Evolutionary conservation across 108 stramenopile species (phyloP).

Genomic region (Hondaea fermentalgiana): DNA sequence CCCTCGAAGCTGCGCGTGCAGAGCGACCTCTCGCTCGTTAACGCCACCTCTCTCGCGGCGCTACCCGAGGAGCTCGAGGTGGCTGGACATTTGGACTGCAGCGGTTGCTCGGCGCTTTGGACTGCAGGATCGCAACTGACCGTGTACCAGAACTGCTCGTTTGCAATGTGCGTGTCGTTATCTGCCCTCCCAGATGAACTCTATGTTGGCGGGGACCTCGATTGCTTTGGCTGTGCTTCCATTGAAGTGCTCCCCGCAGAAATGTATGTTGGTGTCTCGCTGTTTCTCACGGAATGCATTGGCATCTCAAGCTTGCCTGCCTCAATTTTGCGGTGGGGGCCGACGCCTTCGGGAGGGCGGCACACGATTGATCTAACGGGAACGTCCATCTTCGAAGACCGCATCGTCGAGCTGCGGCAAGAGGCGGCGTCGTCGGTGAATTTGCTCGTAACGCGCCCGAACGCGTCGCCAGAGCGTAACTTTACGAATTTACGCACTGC

Average conservation of each 20-base stretch:
- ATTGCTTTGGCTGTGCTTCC: not conserved
- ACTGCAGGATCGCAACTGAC: not conserved
- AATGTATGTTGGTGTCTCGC: not conserved
- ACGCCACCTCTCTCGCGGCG: not conserved
- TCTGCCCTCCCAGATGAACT: not conserved
- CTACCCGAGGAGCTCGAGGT: not conserved
- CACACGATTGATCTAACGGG: slow-evolving; percentile 1
- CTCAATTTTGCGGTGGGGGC: not conserved
- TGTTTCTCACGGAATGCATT: not conserved
- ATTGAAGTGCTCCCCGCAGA: not conserved
- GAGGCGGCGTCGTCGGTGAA: not conserved
- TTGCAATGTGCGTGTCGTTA: not conserved
- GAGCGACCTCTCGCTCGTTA: not conserved
- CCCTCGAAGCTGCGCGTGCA: not conserved
- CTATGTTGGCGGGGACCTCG: not conserved
- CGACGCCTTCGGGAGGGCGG: not conserved
- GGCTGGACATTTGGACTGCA: not conserved
- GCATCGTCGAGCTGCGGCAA: not conserved
- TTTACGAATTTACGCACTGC: not conserved
- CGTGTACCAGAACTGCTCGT: not conserved
- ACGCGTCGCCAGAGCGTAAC: not conserved
- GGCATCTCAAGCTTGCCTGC: not conserved
- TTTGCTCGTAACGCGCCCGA: not conserved
- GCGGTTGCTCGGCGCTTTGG: not conserved
- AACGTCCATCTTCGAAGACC: not conserved